phyloP scores from a whole-genome alignment of 495 filamentous ascomycete genomes.

The Aspergillus nidulans region DNA sequence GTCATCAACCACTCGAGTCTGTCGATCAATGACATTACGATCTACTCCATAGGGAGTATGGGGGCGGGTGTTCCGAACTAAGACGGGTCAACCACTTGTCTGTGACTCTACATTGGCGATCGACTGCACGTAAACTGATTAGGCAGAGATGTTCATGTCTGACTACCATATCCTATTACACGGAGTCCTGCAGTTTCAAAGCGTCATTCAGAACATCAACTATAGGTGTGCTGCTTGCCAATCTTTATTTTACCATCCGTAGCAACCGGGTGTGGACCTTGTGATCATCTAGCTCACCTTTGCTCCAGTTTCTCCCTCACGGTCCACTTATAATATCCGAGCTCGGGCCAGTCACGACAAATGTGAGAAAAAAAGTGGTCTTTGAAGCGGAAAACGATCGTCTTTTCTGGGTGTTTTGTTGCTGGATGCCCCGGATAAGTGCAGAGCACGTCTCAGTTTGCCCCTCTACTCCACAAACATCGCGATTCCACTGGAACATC shows the following conservation, averaged over 20 bases:
- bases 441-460: slow-evolving; percentile 1
- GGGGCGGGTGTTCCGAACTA: too few relatives aligned
- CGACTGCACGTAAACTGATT: too few relatives aligned
- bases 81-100: too few relatives aligned
- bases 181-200: neutral
- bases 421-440: neutral
- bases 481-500: neutral
- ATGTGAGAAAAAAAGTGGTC: neutral
- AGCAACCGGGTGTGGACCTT: neutral
- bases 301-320: neutral
- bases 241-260: slow-evolving; percentile 1
- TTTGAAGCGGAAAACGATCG: slow-evolving; percentile 1
- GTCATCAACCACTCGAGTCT: too few relatives aligned
- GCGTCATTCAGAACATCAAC: too few relatives aligned
- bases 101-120: too few relatives aligned
- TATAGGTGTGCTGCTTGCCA: too few relatives aligned
- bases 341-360: neutral
- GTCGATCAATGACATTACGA: too few relatives aligned
- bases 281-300: slow-evolving; percentile 1
- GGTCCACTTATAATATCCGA: neutral
- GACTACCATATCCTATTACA: neutral
- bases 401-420: neutral
- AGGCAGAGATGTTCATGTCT: too few relatives aligned
- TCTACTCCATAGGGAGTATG: too few relatives aligned
- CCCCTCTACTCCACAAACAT: slow-evolving; percentile 9